Percentiles rank a stretch among this genome's conserved stretches.
phyloP scores from a whole-genome alignment of 192 early-diverging fungal species.

The Thamnidium elegans region DNA sequence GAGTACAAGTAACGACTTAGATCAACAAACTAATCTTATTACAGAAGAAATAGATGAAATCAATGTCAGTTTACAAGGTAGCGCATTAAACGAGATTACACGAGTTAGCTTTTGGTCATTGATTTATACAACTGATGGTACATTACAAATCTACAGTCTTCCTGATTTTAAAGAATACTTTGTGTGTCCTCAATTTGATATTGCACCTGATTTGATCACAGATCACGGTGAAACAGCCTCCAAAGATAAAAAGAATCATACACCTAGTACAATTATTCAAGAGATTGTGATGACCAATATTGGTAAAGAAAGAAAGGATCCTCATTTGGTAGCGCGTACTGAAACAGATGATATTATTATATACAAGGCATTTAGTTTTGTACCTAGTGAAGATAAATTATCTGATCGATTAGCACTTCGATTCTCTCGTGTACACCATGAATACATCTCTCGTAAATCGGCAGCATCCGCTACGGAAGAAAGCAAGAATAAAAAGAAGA shows the following conservation, averaged over 20 bases:
- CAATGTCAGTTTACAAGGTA: slow-evolving; percentile 42
- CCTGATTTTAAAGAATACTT: slow-evolving; percentile 57
- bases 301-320: slow-evolving; percentile 52
- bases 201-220: slow-evolving; percentile 51
- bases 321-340: slow-evolving; percentile 69
- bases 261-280: slow-evolving; percentile 50
- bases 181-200: slow-evolving; percentile 54
- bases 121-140: slow-evolving; percentile 59
- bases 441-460: slow-evolving; percentile 57
- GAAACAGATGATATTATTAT: slow-evolving; percentile 65
- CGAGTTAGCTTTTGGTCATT: slow-evolving; percentile 61
- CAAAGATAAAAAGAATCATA: slow-evolving; percentile 30
- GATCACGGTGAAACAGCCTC: slow-evolving; percentile 37
- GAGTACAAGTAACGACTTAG: neutral
- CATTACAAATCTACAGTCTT: slow-evolving; percentile 52
- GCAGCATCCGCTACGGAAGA: slow-evolving; percentile 30
- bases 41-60: slow-evolving; percentile 21
- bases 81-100: slow-evolving; percentile 21
- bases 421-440: slow-evolving; percentile 63
- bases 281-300: slow-evolving; percentile 70
- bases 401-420: slow-evolving; percentile 60
- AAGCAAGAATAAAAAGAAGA: slow-evolving; percentile 12
- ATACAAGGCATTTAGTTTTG: slow-evolving; percentile 62
- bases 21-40: slow-evolving; percentile 16
- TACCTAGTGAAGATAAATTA: slow-evolving; percentile 36